A percentile compares a stretch with the other conserved stretches of the same genome.
These are phyloP conservation scores for Candida yuanshanica DNA, from an alignment of 805 yeast species.

Conservation along the genomic window DNA sequence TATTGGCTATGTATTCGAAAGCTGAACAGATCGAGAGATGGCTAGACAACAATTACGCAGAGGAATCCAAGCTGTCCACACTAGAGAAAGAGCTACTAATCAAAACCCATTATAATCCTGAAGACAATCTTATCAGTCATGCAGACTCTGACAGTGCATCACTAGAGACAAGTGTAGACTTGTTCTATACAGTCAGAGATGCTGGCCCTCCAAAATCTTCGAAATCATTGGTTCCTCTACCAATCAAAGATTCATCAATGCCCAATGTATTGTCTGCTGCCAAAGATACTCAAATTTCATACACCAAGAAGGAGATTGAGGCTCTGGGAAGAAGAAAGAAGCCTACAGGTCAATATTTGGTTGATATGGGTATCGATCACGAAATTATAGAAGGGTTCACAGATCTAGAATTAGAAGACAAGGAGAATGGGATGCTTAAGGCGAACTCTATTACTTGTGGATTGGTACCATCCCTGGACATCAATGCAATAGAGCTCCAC, in stretches of 20 bases:
- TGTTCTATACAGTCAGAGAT: neutral
- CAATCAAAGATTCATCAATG: neutral
- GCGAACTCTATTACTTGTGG: neutral
- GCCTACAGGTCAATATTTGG: neutral
- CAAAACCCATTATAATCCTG: neutral
- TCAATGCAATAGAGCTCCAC: no score
- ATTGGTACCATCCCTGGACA: no score
- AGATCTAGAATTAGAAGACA: neutral
- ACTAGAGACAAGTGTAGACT: neutral
- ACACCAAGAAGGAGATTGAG: neutral
- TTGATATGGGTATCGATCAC: neutral
- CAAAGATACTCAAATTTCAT: no score
- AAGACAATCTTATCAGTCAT: neutral
- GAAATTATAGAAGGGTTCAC: neutral
- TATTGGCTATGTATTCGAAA: neutral
- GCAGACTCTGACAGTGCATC: neutral
- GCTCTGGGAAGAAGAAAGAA: neutral
- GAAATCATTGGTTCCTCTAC: constrained; percentile 1
- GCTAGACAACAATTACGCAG: constrained; percentile 7
- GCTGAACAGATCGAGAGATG: constrained; percentile 6
- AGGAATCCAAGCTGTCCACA: constrained; percentile 2
- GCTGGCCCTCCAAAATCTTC: neutral
- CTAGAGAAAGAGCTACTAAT: constrained; percentile 4
- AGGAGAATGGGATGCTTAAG: neutral
- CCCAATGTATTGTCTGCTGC: no score